Conservation (phyloP, 176 grass and related monocot genomes). For the Hyparrhenia diplandra region DNA sequence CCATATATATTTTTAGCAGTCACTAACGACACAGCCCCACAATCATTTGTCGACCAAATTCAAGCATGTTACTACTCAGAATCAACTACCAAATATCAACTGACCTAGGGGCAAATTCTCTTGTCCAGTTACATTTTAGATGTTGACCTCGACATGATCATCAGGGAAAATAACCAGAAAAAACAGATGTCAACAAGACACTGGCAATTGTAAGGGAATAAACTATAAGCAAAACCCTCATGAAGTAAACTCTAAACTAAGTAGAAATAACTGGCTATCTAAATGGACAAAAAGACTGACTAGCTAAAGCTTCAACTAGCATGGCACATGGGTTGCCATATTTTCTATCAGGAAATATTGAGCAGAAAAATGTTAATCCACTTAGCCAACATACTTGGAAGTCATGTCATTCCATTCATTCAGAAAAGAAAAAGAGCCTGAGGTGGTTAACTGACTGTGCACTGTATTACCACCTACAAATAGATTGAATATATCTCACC, state of each 20-base stretch:
- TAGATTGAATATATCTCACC: not conserved
- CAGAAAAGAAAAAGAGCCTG: not conserved
- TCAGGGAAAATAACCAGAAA: not conserved
- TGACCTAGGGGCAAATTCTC: not conserved
- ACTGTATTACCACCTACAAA: not conserved
- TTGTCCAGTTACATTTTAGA: not conserved
- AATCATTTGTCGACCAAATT: not conserved
- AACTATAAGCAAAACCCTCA: not conserved
- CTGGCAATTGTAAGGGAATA: not conserved
- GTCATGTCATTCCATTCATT: not conserved
- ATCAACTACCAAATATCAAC: not conserved
- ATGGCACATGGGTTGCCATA: not conserved
- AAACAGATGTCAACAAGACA: not conserved
- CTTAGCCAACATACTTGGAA: not conserved
- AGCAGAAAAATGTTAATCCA: not conserved
- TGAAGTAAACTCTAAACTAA: not conserved
- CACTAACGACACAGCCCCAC: too few species aligned
- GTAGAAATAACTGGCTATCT: not conserved
- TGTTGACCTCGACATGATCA: not conserved
- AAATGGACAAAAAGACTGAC: not conserved
- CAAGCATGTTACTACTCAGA: not conserved
- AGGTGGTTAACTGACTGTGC: not conserved
- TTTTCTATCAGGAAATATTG: not conserved
- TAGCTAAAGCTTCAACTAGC: not conserved
- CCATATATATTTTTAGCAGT: not conserved